Evolutionary conservation across 2,329 filamentous ascomycete genomes (phyloP), one percentile per base, ranked within the genome.

Genomic region (Paraphaeosphaeria minitans): DNA sequence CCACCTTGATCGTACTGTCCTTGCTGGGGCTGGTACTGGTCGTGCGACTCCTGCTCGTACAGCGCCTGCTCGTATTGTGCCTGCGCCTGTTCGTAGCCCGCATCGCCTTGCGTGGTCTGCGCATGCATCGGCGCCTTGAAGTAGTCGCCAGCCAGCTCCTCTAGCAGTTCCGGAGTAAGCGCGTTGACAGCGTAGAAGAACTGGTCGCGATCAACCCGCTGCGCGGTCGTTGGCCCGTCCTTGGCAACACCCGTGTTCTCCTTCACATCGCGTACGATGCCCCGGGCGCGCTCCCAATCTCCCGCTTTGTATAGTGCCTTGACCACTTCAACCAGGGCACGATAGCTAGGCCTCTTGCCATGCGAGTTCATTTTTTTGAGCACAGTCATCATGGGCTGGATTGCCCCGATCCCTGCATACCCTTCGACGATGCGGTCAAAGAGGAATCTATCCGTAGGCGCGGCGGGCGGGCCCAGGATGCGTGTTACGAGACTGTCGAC

Each of bases 351-450:
- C 13, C 74, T 66, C 59, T 77, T 77, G 9, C 79, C 77, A 14
- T 77, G 70, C 31, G 64, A 70, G 1, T 70, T 66, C 75, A 81
- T 78, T 31, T 69, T 69, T 12, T 65, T 66, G 31, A 83, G 68
- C 46, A 81, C 77, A 6, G 67, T 67, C 68, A 82, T 77, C 74
- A 79, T 78, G 46, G 75, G 79, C 35, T 73, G 72, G 0, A 82
- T 76, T 58, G 88, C 81, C 47, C 84, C 83, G 10, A 79, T 75
- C 13, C 75, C 64, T 8, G 88, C 85, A 71, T 89, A 91, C 1
- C 88, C 89, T 69, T 87, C 85, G 62, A 93, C 84, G 60, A 89
- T 81, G 54, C 88, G 83, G 74, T 91, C 89, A 83, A 88, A 92
- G 66, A 93, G 86, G 24, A 85, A 76, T 58, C 82, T 80, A 69